Conservation (phyloP, 192 early-diverging fungal species). For the Coemansia sp. region DNA sequence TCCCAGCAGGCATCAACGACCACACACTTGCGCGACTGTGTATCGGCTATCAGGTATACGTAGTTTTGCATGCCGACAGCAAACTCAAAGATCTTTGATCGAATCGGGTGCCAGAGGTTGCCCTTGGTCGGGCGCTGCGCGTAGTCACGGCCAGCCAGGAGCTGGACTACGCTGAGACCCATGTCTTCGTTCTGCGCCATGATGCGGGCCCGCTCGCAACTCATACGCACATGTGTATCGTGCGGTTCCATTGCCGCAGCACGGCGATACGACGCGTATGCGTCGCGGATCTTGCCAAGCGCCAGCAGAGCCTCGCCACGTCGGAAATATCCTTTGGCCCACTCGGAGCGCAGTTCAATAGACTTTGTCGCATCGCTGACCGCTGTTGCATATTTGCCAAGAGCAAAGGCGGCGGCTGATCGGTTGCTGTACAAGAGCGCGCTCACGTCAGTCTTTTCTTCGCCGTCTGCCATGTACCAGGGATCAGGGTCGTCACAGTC, state of each 20-base stretch:
- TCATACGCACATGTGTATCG: slow-evolving; percentile 55
- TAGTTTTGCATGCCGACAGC: slow-evolving; percentile 86
- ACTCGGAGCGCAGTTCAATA: slow-evolving; percentile 33
- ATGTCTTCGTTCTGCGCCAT: slow-evolving; percentile 60
- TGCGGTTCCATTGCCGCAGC: slow-evolving; percentile 58
- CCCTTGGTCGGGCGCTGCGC: slow-evolving; percentile 57
- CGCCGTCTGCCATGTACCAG: slow-evolving; percentile 32
- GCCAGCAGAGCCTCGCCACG: slow-evolving; percentile 61
- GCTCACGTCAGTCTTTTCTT: slow-evolving; percentile 38
- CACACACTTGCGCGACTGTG: slow-evolving; percentile 67
- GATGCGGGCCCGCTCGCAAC: slow-evolving; percentile 60
- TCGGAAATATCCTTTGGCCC: slow-evolving; percentile 67
- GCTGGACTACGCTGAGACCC: slow-evolving; percentile 67
- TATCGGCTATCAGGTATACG: slow-evolving; percentile 80
- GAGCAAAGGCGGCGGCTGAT: slow-evolving; percentile 43
- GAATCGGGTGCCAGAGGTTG: slow-evolving; percentile 62
- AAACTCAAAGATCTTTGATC: slow-evolving; percentile 74
- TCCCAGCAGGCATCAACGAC: slow-evolving; percentile 97
- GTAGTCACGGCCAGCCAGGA: slow-evolving; percentile 75
- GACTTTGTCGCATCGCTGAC: slow-evolving; percentile 33
- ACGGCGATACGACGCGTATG: slow-evolving; percentile 47
- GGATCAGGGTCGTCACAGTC: slow-evolving; percentile 6
- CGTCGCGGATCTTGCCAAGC: slow-evolving; percentile 56
- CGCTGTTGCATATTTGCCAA: slow-evolving; percentile 44
- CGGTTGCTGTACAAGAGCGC: slow-evolving; percentile 55